A percentile compares a stretch with the other conserved stretches of the same genome.
Conservation (phyloP, 108 stramenopile species). For the Conticribra weissflogii region DNA sequence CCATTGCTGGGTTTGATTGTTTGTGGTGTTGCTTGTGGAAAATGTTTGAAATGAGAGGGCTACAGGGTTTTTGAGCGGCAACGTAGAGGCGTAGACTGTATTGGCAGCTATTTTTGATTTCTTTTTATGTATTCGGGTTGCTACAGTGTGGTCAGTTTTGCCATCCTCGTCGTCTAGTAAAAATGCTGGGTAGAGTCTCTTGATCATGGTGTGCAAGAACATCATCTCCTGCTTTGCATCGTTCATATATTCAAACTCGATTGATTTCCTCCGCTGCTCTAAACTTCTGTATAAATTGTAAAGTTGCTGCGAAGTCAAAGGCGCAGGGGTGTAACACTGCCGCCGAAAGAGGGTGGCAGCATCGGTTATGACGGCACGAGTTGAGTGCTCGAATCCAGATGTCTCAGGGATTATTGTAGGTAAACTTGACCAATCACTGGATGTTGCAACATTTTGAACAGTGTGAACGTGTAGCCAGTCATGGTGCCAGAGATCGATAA, state of each 20-base stretch:
- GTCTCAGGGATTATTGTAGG: slow-evolving; percentile 36
- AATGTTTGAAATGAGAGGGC: slow-evolving; percentile 31
- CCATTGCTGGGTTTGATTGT: slow-evolving; percentile 36
- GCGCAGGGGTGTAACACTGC: slow-evolving; percentile 40
- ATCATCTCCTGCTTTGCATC: slow-evolving; percentile 38
- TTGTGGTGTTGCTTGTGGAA: not conserved
- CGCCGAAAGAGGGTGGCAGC: slow-evolving; percentile 45
- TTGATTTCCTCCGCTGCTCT: slow-evolving; percentile 44
- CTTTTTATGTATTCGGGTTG: slow-evolving; percentile 35
- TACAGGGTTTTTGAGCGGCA: slow-evolving; percentile 23
- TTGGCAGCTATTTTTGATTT: slow-evolving; percentile 27
- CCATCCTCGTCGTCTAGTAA: not conserved
- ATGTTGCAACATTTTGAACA: not conserved
- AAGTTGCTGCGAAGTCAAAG: slow-evolving; percentile 8
- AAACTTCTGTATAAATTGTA: slow-evolving; percentile 38
- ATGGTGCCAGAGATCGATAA: slow-evolving; percentile 23
- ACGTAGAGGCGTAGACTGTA: slow-evolving; percentile 33
- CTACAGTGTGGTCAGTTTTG: not conserved
- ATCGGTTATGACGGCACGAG: slow-evolving; percentile 31
- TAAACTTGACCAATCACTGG: not conserved
- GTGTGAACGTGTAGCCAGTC: slow-evolving; percentile 20
- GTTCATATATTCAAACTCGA: slow-evolving; percentile 32
- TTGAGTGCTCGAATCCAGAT: slow-evolving; percentile 27
- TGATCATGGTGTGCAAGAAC: slow-evolving; percentile 36
- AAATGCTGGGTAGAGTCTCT: slow-evolving; percentile 40